Evolutionary conservation across 441 rosid genomes (phyloP), one percentile per base, ranked within the genome.

Genomic region (Adansonia rubrostipa): DNA sequence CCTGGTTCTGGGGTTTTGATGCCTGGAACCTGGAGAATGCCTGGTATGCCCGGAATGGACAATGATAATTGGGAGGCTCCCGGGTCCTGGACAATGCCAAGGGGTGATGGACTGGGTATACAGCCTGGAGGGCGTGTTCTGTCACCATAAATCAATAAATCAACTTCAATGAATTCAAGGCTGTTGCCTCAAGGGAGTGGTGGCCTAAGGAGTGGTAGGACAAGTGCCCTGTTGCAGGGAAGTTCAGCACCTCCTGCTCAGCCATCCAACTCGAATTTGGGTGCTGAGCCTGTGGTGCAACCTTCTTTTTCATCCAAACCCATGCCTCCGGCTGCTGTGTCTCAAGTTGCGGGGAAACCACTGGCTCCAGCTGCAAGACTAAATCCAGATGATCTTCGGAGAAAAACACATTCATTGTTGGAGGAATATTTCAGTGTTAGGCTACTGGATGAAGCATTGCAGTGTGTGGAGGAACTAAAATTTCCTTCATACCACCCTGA

Each of bases 11-110:
- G 61, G 7, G 61, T 24, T 56, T 3, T 56, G 61, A 56, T 56
- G 61, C 61, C 10, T 17, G 22, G 61, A 56, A 56, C 61, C 17
- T 9, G 61, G 17, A 56, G 61, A 17, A 56, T 56, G 61, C 61
- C 61, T 17, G 61, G 61, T 17, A 56, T 56, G 61, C 61, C 61
- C 6, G 24, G 61, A 56, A 56, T 56, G 61, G 61, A 56, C 9
- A 56, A 56, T 56, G 61, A 56, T 56, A 56, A 56, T 56, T 56
- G 24, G 61, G 61, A 56, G 7, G 61, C 7, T 56, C 61, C 61
- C 7, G 17, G 24, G 24, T 5, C 6, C 22, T 9, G 61, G 24
- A 5, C 61, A 17, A 56, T 56, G 61, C 22, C 24, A 56, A 56
- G 61, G 22, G 61, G 61, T 56, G 61, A 56, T 56, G 61, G 10